Evolutionary conservation across 495 filamentous ascomycete species (phyloP).

Genomic region (Penicillium maclennaniae): DNA sequence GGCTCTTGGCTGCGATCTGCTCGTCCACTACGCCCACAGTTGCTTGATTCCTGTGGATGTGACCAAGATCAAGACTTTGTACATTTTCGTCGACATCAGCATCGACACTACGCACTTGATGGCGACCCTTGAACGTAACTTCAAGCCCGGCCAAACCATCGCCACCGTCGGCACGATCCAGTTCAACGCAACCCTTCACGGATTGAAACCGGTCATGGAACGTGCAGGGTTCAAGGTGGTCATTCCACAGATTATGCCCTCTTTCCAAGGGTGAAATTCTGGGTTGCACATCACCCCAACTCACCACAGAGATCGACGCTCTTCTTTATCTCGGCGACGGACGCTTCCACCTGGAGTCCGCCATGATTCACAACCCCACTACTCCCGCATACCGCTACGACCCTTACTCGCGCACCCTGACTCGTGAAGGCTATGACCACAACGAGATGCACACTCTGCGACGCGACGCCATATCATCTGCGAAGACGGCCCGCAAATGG

Average conservation of each 20-base stretch:
- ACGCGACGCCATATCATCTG: conserved; percentile 67
- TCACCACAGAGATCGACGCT: conserved; percentile 61
- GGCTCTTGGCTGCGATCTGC: conserved; percentile 87
- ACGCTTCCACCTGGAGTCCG: conserved; percentile 93
- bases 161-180: conserved; percentile 97
- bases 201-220: conserved; percentile 68
- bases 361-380: conserved; percentile 95
- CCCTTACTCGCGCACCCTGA: conserved; percentile 88
- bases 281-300: conserved; percentile 85
- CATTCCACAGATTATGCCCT: conserved; percentile 91
- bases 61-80: conserved; percentile 91
- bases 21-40: conserved; percentile 96
- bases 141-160: conserved; percentile 75
- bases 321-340: conserved; percentile 95
- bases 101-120: conserved; percentile 88
- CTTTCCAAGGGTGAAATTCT: conserved; percentile 92
- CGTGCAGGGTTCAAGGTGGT: conserved; percentile 75
- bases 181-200: conserved; percentile 95
- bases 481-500: conserved; percentile 78
- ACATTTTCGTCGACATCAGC: conserved; percentile 96
- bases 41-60: conserved; percentile 95
- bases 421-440: conserved; percentile 85
- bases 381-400: conserved; percentile 95
- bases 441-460: conserved; percentile 81
- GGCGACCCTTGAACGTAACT: conserved; percentile 84